These are phyloP conservation scores for Pistacia vera DNA, from an alignment of 345 rosid genomes.

Conservation along the genomic window DNA sequence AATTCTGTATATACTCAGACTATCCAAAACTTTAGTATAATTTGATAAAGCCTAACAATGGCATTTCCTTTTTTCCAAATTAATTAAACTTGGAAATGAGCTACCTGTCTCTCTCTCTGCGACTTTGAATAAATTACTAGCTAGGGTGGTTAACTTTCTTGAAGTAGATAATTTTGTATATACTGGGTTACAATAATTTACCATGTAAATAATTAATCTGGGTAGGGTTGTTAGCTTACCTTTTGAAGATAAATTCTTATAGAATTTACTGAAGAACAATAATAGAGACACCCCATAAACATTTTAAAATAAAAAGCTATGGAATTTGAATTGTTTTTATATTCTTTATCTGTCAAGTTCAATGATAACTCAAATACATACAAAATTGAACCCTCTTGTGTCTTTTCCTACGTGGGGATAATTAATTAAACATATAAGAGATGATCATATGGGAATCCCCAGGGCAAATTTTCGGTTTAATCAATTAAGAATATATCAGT, in stretches of 20 bases:
- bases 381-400: slow-evolving; percentile 32
- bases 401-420: slow-evolving; percentile 16
- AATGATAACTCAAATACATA: slow-evolving; percentile 13
- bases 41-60: slow-evolving; percentile 19
- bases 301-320: slow-evolving; percentile 2
- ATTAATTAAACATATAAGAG: no score
- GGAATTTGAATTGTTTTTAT: slow-evolving; percentile 8
- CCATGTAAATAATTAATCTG: not conserved
- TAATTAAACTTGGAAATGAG: slow-evolving; percentile 7
- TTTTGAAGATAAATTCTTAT: not conserved
- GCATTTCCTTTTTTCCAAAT: slow-evolving; percentile 14
- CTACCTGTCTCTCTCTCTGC: not conserved
- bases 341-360: not conserved
- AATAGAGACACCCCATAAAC: slow-evolving; percentile 20
- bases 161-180: slow-evolving; percentile 15
- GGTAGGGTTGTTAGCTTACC: not conserved
- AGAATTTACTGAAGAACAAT: slow-evolving; percentile 8
- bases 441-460: slow-evolving; percentile 8
- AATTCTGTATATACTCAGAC: slow-evolving; percentile 23
- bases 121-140: slow-evolving; percentile 2
- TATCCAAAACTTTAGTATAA: slow-evolving; percentile 13
- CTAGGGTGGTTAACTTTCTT: slow-evolving; percentile 26
- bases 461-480: slow-evolving; percentile 9
- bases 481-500: not conserved
- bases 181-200: not conserved